Evolutionary conservation across 2,329 filamentous ascomycete genomes (phyloP).

Genomic region (Exophiala sp.): DNA sequence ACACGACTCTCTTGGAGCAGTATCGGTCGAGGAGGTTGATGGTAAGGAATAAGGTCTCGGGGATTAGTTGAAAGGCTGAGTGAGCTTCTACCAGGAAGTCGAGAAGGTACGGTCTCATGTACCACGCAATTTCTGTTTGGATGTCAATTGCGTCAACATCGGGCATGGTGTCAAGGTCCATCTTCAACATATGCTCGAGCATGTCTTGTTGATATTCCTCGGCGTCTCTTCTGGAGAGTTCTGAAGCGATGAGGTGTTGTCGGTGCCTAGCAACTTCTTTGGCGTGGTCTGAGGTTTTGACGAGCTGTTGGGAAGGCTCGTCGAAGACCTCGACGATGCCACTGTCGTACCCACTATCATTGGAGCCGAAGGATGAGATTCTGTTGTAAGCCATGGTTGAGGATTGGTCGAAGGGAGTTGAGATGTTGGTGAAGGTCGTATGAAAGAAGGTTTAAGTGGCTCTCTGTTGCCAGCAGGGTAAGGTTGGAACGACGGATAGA

Average conservation of each 20-base stretch:
- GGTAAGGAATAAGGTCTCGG: conserved; percentile 91
- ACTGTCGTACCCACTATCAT: conserved; percentile 63
- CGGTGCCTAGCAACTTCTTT: conserved; percentile 75
- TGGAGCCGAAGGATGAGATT: conserved; percentile 42
- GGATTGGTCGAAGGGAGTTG: conserved; percentile 1
- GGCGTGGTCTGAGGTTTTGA: conserved; percentile 69
- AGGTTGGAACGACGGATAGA: conserved; percentile 21
- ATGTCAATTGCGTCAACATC: conserved; percentile 98
- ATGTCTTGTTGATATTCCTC: conserved; percentile 95
- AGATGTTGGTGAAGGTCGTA: background rate
- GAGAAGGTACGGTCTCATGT: conserved; percentile 96
- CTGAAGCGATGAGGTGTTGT: conserved; percentile 83
- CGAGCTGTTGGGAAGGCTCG: conserved; percentile 43
- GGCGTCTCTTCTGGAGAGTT: conserved; percentile 77
- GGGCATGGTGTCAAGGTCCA: conserved; percentile 92
- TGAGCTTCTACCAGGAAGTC: conserved; percentile 98
- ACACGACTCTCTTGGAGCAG: conserved; percentile 95
- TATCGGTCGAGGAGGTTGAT: conserved; percentile 96
- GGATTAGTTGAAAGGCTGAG: conserved; percentile 86
- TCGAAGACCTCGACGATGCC: conserved; percentile 62
- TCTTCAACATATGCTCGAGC: conserved; percentile 87
- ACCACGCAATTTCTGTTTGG: conserved; percentile 99
- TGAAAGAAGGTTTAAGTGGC: background rate
- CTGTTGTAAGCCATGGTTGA: conserved; percentile 55
- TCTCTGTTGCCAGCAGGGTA: conserved; percentile 4